Percentiles rank a stretch among this genome's conserved stretches.
Evolutionary conservation across 108 stramenopile genomes (phyloP).

Genomic region (Nitzschia sp.): DNA sequence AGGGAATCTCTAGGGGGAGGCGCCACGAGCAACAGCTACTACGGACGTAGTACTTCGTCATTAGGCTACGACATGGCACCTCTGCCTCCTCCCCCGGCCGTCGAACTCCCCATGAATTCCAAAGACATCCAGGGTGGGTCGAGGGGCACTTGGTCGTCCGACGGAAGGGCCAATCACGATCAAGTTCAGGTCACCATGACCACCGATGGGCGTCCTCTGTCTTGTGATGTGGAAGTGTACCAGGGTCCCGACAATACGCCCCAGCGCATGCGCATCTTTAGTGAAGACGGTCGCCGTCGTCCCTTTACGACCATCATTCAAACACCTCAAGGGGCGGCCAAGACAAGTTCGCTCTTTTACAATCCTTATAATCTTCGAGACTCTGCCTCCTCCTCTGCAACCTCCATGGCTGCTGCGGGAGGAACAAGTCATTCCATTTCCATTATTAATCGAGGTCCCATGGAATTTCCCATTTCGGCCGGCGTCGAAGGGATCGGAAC

Average conservation of each 20-base stretch:
- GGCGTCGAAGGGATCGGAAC: slow-evolving; percentile 36
- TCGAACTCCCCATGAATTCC: slow-evolving; percentile 1
- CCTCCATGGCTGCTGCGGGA: not conserved
- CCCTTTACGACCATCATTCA: slow-evolving; percentile 66
- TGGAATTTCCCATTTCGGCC: slow-evolving; percentile 73
- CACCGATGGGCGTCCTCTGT: slow-evolving; percentile 71
- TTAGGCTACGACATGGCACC: not conserved
- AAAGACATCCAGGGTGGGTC: slow-evolving; percentile 21
- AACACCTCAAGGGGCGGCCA: slow-evolving; percentile 42
- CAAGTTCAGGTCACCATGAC: slow-evolving; percentile 45
- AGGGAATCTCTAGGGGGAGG: not conserved
- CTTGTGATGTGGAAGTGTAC: slow-evolving; percentile 70
- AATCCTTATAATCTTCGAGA: not conserved
- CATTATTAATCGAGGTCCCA: slow-evolving; percentile 57
- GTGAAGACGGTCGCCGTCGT: slow-evolving; percentile 68
- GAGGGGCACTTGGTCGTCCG: slow-evolving; percentile 23
- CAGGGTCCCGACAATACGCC: slow-evolving; percentile 76
- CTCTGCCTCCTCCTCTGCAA: not conserved
- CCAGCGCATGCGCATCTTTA: slow-evolving; percentile 64
- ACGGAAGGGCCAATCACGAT: slow-evolving; percentile 6
- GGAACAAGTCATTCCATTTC: slow-evolving; percentile 37
- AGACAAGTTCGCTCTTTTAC: not conserved
- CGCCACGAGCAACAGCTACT: not conserved
- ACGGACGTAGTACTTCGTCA: not conserved
- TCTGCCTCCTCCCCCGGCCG: not conserved